A percentile compares a stretch with the other conserved stretches of the same genome.
phyloP scores from a whole-genome alignment of 139 green algal genomes.

The Ulvella scutata region DNA sequence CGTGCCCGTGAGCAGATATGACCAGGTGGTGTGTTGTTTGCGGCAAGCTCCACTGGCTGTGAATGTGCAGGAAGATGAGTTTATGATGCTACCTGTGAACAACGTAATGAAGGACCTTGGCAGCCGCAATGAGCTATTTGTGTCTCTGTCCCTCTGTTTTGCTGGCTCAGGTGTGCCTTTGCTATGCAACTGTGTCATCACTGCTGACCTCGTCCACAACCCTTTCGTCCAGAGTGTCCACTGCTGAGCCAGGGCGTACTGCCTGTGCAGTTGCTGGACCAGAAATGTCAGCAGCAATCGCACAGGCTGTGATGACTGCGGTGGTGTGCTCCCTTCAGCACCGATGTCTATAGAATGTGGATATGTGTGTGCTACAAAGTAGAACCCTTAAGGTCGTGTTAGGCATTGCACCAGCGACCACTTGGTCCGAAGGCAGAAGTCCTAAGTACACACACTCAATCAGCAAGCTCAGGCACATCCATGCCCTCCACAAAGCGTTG shows the following conservation, averaged over 20 bases:
- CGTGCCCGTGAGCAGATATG: too few species aligned
- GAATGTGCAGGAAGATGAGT: conserved; percentile 78
- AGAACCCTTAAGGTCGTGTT: neutral
- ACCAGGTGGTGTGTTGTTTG: too few species aligned
- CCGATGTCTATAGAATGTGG: too few species aligned
- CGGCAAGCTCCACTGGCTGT: too few species aligned
- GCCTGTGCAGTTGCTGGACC: conserved; percentile 67
- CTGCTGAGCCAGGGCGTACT: neutral
- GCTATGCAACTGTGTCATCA: neutral
- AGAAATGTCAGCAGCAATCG: conserved; percentile 91
- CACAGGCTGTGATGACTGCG: conserved; percentile 78
- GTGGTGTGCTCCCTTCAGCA: conserved; percentile 45
- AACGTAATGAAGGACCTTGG: conserved; percentile 85
- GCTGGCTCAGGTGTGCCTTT: conserved; percentile 56
- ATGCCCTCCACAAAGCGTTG: too few species aligned
- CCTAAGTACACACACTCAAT: neutral
- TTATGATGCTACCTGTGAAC: conserved; percentile 95
- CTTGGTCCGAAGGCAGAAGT: neutral
- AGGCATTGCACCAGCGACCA: too few species aligned
- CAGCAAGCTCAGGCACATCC: too few species aligned
- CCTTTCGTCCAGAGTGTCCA: neutral
- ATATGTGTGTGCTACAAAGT: neutral
- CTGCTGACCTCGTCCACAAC: neutral
- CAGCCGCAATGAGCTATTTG: conserved; percentile 82
- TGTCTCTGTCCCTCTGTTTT: conserved; percentile 86